Conservation (phyloP, 2,329 filamentous ascomycete genomes). For the Beauveria caledonica region DNA sequence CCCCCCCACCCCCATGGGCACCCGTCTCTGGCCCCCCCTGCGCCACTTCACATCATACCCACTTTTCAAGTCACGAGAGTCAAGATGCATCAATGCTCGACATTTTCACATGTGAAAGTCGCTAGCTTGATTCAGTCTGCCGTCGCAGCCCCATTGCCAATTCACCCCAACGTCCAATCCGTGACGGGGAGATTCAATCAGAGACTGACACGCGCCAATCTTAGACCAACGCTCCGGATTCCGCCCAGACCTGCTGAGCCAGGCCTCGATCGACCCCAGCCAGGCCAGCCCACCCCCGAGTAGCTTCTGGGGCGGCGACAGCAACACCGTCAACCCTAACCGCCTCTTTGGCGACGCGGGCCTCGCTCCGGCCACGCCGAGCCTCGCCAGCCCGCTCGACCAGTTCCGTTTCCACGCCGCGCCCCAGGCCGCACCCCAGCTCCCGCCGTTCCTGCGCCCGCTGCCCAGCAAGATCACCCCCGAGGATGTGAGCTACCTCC, state of each 20-base stretch:
- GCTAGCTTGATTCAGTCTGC: constrained; percentile 6
- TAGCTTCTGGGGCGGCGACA: constrained; percentile 16
- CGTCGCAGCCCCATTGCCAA: neutral
- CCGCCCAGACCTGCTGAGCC: constrained; percentile 9
- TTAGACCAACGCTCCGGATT: constrained; percentile 13
- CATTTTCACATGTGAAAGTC: constrained; percentile 18
- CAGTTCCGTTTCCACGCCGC: constrained; percentile 19
- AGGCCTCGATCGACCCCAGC: constrained; percentile 4
- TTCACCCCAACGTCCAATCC: neutral
- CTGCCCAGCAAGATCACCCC: constrained; percentile 67
- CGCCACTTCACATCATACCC: constrained; percentile 3
- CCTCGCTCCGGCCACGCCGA: constrained; percentile 32
- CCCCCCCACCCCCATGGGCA: constrained; percentile 13
- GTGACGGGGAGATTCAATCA: neutral
- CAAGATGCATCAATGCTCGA: constrained; percentile 9
- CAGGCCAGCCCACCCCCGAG: constrained; percentile 10
- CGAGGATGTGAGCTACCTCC: constrained; percentile 77
- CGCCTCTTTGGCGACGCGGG: constrained; percentile 30
- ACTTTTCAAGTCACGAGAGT: constrained; percentile 13
- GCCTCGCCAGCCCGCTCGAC: constrained; percentile 35
- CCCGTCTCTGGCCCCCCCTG: neutral
- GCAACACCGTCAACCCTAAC: constrained; percentile 25
- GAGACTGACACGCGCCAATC: constrained; percentile 5
- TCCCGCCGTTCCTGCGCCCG: constrained; percentile 67
- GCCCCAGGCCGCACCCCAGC: constrained; percentile 29